These are phyloP conservation scores for Didymella pomorum DNA, from an alignment of 2,329 filamentous ascomycete species.

Conservation along the genomic window DNA sequence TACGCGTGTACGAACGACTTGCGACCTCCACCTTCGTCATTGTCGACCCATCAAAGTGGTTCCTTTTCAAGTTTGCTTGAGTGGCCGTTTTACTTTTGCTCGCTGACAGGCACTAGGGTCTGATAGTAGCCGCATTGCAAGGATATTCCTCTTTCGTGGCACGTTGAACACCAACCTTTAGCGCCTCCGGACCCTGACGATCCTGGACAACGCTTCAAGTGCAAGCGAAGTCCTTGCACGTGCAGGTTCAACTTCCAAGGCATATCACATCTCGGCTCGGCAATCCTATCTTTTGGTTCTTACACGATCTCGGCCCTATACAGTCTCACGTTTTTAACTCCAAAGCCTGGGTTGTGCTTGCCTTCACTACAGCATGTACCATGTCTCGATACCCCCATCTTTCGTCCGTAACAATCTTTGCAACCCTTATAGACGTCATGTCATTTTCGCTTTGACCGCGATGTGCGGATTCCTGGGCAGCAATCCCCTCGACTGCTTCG, in stretches of 20 bases:
- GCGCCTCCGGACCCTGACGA: conserved; percentile 27
- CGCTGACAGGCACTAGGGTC: conserved; percentile 29
- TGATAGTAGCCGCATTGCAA: conserved; percentile 25
- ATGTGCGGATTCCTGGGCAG: conserved; percentile 21
- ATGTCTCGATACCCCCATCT: conserved; percentile 7
- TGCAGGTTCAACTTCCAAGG: conserved; percentile 25
- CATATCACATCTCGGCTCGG: conserved; percentile 15
- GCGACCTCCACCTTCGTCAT: conserved; percentile 23
- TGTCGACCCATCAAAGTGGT: conserved; percentile 21
- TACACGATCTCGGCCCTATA: conserved; percentile 17
- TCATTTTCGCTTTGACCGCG: conserved; percentile 27
- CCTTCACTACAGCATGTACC: conserved; percentile 17
- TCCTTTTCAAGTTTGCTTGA: conserved; percentile 8
- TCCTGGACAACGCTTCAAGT: conserved; percentile 23
- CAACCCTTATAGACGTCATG: conserved; percentile 38
- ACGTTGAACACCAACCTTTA: conserved; percentile 33
- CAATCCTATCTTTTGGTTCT: conserved; percentile 17
- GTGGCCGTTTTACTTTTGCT: conserved; percentile 30
- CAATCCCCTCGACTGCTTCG: conserved; percentile 29
- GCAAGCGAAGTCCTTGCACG: conserved; percentile 27
- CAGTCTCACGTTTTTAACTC: conserved; percentile 9
- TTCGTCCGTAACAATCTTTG: conserved; percentile 2
- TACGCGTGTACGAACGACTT: conserved; percentile 8
- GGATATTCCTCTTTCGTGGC: conserved; percentile 34
- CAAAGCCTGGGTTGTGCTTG: conserved; percentile 30